phyloP scores from a whole-genome alignment of 73 alveolate genomes.

The Chromera velia region DNA sequence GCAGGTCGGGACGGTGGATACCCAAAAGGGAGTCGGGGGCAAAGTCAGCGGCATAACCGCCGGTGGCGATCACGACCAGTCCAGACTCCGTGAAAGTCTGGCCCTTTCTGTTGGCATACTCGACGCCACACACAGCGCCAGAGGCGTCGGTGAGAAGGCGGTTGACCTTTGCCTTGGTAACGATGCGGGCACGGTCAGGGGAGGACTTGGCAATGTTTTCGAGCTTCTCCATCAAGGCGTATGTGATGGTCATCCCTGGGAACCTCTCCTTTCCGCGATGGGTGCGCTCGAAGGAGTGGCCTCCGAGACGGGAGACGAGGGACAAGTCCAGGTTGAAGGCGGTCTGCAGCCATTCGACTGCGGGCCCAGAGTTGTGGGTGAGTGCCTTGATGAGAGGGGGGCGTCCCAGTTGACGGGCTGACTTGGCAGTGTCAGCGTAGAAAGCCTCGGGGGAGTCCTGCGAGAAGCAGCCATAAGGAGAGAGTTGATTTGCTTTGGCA shows the following conservation, averaged over 20 bases:
- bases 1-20: background rate
- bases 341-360: conserved; percentile 39
- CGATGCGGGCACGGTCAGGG: background rate
- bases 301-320: conserved; percentile 34
- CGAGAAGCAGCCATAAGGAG: too few relatives aligned
- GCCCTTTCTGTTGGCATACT: background rate
- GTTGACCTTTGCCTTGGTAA: background rate
- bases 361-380: conserved; percentile 14
- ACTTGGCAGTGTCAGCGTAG: too few relatives aligned
- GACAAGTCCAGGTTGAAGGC: conserved; percentile 38
- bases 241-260: background rate
- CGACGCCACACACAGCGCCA: background rate
- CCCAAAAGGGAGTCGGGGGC: background rate
- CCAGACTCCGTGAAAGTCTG: too few relatives aligned
- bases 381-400: too few relatives aligned
- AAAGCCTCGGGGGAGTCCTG: too few relatives aligned
- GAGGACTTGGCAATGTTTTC: background rate
- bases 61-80: background rate
- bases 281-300: conserved; percentile 40
- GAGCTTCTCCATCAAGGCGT: background rate
- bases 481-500: too few relatives aligned
- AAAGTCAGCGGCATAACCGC: background rate
- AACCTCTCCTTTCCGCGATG: conserved; percentile 3
- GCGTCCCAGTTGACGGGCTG: too few relatives aligned
- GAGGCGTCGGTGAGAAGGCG: background rate